Evolutionary conservation across 495 filamentous ascomycete genomes (phyloP), one percentile per base, ranked within the genome.

Genomic region (Hypoxylon lenormandii): DNA sequence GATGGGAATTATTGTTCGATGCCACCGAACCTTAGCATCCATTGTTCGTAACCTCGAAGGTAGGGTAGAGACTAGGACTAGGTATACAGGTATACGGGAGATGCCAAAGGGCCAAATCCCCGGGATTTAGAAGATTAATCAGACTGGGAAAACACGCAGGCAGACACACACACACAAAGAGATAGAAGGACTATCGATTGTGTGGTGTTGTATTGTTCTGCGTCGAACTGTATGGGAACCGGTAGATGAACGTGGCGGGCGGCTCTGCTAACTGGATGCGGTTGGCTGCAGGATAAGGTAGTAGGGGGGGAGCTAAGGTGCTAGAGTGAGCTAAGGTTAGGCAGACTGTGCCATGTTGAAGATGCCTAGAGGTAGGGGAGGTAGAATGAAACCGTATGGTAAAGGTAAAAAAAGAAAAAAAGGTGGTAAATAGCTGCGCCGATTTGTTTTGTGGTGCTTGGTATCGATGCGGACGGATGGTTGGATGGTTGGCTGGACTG

Each of bases 21-120:
- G 72, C 74, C 74, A 75, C 70, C 70, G 66, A 60, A 76, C 74
- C 72, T 76, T 76, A 56, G 72, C 74, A 76, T 76, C 74, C 74
- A 76, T 76, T 72, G 74, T 76, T 76, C 65, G 64, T 64, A 63
- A 57, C 22, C 40, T 72, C 10, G 38, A 46, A 48, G 43, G 46
- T 66, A 63, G 47, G 40, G 46, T 42, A 63, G 62, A 33, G 33
- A 58, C n/a, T n/a, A 38, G 28, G 21, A 28, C 15, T 48, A 54
- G 45, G 45, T 52, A 71, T 61, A 53, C 57, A 28, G 28, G n/a
- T 58, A 50, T 53, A 62, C 19, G 21, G 45, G 45, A 52, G 30
- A 30, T 46, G 3, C 15, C 26, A 28, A 19, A 61, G 51, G 60
- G 30, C 42, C 47, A 46, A 7, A 36, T 16, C 45, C 37, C 50